These are phyloP conservation scores for Pseudophaeomoniella oleicola DNA, from an alignment of 2,329 filamentous ascomycete species.

Conservation along the genomic window DNA sequence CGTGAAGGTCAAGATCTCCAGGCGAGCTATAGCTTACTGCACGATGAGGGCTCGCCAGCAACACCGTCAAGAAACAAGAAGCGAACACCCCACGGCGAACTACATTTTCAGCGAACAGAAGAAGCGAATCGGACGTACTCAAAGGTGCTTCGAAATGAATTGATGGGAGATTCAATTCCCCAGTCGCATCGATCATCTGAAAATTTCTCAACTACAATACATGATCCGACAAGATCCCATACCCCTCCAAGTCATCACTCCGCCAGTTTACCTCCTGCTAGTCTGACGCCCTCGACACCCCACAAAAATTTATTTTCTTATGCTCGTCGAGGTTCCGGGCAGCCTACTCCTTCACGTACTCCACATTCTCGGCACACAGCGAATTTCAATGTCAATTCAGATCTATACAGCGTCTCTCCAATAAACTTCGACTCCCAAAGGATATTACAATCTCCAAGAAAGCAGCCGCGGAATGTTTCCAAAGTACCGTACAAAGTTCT, in stretches of 20 bases:
- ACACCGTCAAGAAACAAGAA: conserved; percentile 77
- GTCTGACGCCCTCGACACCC: conserved; percentile 80
- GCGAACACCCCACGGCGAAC: conserved; percentile 72
- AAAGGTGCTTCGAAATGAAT: conserved; percentile 69
- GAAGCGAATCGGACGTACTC: conserved; percentile 93
- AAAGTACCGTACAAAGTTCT: conserved; percentile 97
- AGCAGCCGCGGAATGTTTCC: conserved; percentile 77
- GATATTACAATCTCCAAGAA: conserved; percentile 79
- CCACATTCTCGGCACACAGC: conserved; percentile 56
- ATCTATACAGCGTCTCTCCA: conserved; percentile 90
- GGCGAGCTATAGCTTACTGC: conserved; percentile 79
- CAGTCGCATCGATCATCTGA: conserved; percentile 55
- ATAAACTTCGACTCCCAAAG: conserved; percentile 87
- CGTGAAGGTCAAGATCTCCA: conserved; percentile 84
- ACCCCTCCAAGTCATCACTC: conserved; percentile 61
- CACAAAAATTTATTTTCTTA: conserved; percentile 97
- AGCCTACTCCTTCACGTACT: conserved; percentile 77
- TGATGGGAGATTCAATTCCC: conserved; percentile 82
- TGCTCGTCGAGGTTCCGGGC: conserved; percentile 58
- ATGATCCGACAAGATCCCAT: conserved; percentile 57
- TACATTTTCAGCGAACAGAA: conserved; percentile 82
- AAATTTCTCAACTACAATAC: conserved; percentile 31
- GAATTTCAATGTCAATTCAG: conserved; percentile 81
- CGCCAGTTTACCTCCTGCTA: conserved; percentile 51
- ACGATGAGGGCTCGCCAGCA: conserved; percentile 84